Evolutionary conservation across 495 filamentous ascomycete genomes (phyloP), one percentile per base, ranked within the genome.

Genomic region (Penicillium egyptiacum): DNA sequence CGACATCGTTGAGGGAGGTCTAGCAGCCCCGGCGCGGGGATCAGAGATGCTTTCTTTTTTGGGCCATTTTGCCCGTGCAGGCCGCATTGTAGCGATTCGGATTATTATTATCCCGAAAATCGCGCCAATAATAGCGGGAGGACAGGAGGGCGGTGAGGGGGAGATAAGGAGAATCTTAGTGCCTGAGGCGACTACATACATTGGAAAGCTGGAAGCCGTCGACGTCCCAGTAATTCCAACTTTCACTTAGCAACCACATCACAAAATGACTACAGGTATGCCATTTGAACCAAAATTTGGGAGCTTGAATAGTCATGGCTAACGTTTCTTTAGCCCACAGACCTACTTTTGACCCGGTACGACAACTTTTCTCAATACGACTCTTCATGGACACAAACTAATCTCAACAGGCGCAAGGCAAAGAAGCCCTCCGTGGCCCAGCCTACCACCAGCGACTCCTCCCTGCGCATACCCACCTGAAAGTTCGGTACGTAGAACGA

Each of bases 371-470:
- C 64, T 57, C 73, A 63, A 50, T 22, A 44, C n/a, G 10, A 54
- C 45, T 33, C 30, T 43, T 54, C 11, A 30, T 17, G 16, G 40
- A 46, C 11, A 26, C 37, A 42, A 17, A 57, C 61, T 59, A 56
- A 65, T 69, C 31, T 53, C 23, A 55, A 57, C 57, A 92, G 89
- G 92, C 94, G 40, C 86, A 87, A 69, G 94, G 95, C 62, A 96
- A 96, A 82, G 94, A 98, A 71, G 90, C 92, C 67, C 88, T 89
- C 52, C 87, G 92, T 63, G 94, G 94, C 16, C 89, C 91, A 39
- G 94, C 94, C 56, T 98, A 97, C 75, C 94, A 98, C 71, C 94
- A 97, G 79, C 86, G 94, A 51, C 87, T 98, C 11, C 86, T 96
- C 2, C 95, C 94, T 5, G 94, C 94, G 10, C 86, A 98, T 67